Conservation (phyloP, 2,329 filamentous ascomycete species). For the Talaromyces sp. region DNA sequence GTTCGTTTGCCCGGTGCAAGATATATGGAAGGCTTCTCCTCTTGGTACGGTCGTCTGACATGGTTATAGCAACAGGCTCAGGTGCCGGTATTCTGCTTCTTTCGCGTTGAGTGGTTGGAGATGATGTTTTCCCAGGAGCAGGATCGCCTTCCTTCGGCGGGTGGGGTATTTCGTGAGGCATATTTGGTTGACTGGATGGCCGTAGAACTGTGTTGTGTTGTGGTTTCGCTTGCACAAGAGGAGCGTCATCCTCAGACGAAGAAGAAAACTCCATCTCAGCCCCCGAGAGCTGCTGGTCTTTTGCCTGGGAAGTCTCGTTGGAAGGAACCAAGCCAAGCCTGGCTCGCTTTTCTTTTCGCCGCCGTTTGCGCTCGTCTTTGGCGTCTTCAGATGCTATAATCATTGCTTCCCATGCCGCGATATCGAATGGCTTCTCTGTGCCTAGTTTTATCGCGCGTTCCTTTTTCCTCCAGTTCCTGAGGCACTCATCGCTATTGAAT, state of each 20-base stretch:
- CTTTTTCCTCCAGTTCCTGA: conserved; percentile 37
- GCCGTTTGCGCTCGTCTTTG: conserved; percentile 19
- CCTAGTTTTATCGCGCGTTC: conserved; percentile 27
- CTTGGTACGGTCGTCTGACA: not conserved
- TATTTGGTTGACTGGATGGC: not conserved
- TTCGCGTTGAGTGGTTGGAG: not conserved
- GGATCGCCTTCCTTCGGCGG: not conserved
- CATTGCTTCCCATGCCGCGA: conserved; percentile 24
- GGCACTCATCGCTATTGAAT: conserved; percentile 32
- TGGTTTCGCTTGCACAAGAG: not conserved
- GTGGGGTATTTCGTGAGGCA: not conserved
- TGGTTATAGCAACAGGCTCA: conserved; percentile 2
- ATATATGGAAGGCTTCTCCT: conserved; percentile 2
- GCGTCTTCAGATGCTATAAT: conserved; percentile 17
- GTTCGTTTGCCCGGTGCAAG: conserved; percentile 3
- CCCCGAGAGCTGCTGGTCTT: not conserved
- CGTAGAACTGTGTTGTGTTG: not conserved
- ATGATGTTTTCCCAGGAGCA: not conserved
- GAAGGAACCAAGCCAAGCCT: conserved; percentile 15
- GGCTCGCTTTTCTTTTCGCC: conserved; percentile 23
- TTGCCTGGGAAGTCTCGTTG: not conserved
- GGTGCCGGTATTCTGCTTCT: not conserved
- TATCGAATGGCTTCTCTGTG: conserved; percentile 25
- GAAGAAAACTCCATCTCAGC: not conserved
- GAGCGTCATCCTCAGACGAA: not conserved